Evolutionary conservation across 169 alveolate species (phyloP), one percentile per base, ranked within the genome.

Genomic region (Eimeria acervulina): DNA sequence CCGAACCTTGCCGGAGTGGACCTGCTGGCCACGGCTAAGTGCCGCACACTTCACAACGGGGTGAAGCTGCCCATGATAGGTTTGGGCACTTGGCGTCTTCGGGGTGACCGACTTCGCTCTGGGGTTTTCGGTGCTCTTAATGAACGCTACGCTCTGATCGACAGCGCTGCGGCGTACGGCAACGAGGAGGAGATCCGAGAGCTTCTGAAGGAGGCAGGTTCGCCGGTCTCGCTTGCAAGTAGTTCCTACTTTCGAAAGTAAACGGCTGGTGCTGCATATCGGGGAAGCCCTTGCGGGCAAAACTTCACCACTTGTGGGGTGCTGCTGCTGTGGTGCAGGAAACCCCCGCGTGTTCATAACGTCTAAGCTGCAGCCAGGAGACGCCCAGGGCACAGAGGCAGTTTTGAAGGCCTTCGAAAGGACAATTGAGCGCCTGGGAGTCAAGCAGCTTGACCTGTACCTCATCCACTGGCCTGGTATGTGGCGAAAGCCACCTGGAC

Each of bases 391-490:
- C 21, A 83, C 70, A 0, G 96, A 94, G 38, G 94, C 96, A 2
- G 90, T 68, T 15, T 72, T 83, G 66, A 59, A n/a, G 42, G 90
- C 96, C 15, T 83, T 83, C n/a, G 91, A 83, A 15, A 40, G 31
- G 4, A 83, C 91, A 13, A 68, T 94, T n/a, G 61, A 66, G 55
- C 89, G 96, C 6, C 83, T 94, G 61, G 95, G 95, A 6, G 90
- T 94, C 19, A 68, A 85, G 36, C 95, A 72, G 40, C 63, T 94
- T 47, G 96, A 94, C 63, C 96, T 94, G 31, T 84, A 83, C 84
- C 91, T 94, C 40, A 87, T 94, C 15, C 96, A 94, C 36, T 94
- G 96, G 96, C 96, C 96, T 36, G 96, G 96, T 72, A 51, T 1
- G 2, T 1, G n/a, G n/a, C n/a, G n/a, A n/a, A 51, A 1, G 59